These are phyloP conservation scores for Mycena sanguinolenta DNA, from an alignment of 768 basidiomycete genomes.

Conservation along the genomic window DNA sequence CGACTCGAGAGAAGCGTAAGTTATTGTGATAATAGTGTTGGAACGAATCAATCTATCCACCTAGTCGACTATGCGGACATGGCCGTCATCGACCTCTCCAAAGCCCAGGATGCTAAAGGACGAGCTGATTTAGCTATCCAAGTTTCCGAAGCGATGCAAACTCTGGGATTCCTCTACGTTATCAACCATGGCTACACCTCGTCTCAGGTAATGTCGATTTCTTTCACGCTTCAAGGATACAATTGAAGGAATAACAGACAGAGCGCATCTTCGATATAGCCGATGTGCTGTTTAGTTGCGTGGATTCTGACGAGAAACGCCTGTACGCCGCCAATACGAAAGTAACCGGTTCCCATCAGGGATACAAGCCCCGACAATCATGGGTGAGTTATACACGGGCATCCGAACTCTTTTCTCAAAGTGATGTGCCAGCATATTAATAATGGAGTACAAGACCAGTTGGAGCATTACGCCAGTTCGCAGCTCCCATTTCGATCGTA, in stretches of 20 bases:
- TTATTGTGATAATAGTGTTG: too few relatives aligned
- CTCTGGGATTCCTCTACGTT: slow-evolving; percentile 61
- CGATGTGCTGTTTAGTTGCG: slow-evolving; percentile 56
- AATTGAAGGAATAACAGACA: slow-evolving; percentile 44
- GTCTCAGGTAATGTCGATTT: slow-evolving; percentile 49
- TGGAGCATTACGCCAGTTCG: slow-evolving; percentile 56
- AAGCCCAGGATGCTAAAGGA: slow-evolving; percentile 43
- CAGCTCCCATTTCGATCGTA: neutral
- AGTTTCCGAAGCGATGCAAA: slow-evolving; percentile 49
- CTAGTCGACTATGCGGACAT: slow-evolving; percentile 63
- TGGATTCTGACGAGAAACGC: slow-evolving; percentile 57
- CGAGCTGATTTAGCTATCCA: slow-evolving; percentile 45
- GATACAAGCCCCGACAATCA: slow-evolving; percentile 65
- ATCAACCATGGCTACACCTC: slow-evolving; percentile 62
- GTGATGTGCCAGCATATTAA: slow-evolving; percentile 60
- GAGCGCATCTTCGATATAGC: slow-evolving; percentile 63
- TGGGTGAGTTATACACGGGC: slow-evolving; percentile 49
- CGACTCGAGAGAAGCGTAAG: too few relatives aligned
- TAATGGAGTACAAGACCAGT: slow-evolving; percentile 57
- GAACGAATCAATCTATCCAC: too few relatives aligned
- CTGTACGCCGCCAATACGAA: too few relatives aligned
- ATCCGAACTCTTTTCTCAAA: too few relatives aligned
- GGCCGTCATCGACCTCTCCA: slow-evolving; percentile 53
- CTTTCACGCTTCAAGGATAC: too few relatives aligned
- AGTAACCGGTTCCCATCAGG: slow-evolving; percentile 60